Conservation (phyloP, 257 asterid species). For the Fraxinus pennsylvanica region DNA sequence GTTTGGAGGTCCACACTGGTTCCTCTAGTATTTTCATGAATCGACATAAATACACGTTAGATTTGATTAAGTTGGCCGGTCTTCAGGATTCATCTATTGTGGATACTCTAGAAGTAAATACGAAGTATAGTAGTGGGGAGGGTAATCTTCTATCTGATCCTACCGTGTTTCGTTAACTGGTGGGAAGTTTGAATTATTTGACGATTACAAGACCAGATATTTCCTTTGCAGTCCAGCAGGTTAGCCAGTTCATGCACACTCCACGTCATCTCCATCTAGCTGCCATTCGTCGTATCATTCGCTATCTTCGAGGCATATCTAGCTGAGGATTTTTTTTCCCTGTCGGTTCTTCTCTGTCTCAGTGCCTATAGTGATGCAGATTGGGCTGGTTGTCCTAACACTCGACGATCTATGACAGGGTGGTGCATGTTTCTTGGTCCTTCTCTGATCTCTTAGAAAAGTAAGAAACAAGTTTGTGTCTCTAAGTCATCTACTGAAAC, state of each 20-base stretch:
- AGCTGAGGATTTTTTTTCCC: neutral
- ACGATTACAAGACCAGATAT: neutral
- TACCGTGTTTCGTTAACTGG: no score
- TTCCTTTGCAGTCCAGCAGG: neutral
- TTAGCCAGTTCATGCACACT: neutral
- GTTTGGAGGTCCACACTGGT: no score
- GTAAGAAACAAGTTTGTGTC: no score
- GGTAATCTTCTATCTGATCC: no score
- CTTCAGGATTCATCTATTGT: no score
- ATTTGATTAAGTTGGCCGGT: no score
- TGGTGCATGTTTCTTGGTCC: slow-evolving; percentile 14
- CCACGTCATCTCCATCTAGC: slow-evolving; percentile 3
- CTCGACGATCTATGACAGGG: neutral
- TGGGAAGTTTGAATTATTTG: neutral
- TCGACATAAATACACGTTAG: no score
- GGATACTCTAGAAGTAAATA: no score
- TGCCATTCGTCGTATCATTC: neutral
- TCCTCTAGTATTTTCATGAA: no score
- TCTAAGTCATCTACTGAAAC: no score
- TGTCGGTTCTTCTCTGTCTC: neutral
- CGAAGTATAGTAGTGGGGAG: no score
- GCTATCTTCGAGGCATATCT: slow-evolving; percentile 10
- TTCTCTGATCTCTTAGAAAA: neutral
- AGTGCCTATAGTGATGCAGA: slow-evolving; percentile 6
- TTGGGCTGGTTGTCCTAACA: slow-evolving; percentile 24